phyloP scores from a whole-genome alignment of 306 rosid genomes.

The Clitoria ternatea region DNA sequence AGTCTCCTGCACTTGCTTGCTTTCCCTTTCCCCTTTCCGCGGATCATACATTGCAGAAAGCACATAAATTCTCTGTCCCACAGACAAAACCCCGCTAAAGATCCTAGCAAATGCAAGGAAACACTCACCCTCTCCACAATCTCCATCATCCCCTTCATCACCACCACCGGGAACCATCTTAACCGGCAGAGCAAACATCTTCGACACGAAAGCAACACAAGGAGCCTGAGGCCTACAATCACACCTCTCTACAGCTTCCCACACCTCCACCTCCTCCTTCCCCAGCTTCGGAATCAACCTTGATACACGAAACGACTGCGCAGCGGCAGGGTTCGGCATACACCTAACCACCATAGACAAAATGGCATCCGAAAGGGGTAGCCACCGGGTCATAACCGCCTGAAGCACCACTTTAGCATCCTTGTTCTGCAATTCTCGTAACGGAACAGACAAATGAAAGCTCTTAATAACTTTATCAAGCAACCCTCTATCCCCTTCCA shows the following conservation, averaged over 20 bases:
- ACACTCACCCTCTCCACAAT: conserved; percentile 46
- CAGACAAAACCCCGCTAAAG: conserved; percentile 65
- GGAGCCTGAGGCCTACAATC: conserved; percentile 67
- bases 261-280: conserved; percentile 45
- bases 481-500: conserved; percentile 42
- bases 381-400: conserved; percentile 78
- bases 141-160: conserved; percentile 51
- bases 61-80: conserved; percentile 69
- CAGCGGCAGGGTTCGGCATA: conserved; percentile 62
- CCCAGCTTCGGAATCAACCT: conserved; percentile 58
- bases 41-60: conserved; percentile 88
- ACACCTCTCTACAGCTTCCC: conserved; percentile 55
- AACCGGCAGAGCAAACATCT: conserved; percentile 74
- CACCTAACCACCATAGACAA: conserved; percentile 67
- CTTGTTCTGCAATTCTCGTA: conserved; percentile 65
- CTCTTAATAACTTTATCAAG: conserved; percentile 59
- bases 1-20: conserved; percentile 69
- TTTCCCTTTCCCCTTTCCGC: conserved; percentile 52
- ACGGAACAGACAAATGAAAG: conserved; percentile 52
- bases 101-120: conserved; percentile 82
- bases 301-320: conserved; percentile 55
- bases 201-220: conserved; percentile 75
- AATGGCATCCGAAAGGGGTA: conserved; percentile 58
- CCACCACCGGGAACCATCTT: conserved; percentile 47
- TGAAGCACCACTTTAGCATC: conserved; percentile 70